These are phyloP conservation scores for Prunus dulcis DNA, from an alignment of 306 rosid species.

Conservation along the genomic window DNA sequence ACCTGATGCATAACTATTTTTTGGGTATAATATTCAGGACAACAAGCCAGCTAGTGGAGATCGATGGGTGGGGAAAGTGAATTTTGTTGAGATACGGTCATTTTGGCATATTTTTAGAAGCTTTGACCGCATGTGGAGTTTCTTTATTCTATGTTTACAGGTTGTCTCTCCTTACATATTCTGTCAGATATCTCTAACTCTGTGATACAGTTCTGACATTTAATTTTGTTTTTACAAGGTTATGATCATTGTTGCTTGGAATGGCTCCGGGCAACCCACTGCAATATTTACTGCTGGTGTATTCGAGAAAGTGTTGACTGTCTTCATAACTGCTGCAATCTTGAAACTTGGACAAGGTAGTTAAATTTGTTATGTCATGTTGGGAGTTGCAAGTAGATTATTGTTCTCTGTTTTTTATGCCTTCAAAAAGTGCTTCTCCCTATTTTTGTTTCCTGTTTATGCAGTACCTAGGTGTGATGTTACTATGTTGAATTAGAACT, in stretches of 20 bases:
- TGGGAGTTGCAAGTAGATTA: not conserved
- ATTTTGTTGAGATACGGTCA: constrained; percentile 93
- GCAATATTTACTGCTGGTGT: constrained; percentile 59
- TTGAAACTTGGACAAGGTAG: constrained; percentile 90
- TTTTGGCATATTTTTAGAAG: constrained; percentile 97
- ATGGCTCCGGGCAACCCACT: constrained; percentile 75
- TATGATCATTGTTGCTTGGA: constrained; percentile 96
- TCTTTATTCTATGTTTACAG: constrained; percentile 89
- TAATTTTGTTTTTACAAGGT: constrained; percentile 44
- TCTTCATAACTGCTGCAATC: constrained; percentile 91
- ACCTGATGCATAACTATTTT: not conserved
- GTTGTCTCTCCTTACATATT: constrained; percentile 37
- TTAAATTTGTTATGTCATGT: not conserved
- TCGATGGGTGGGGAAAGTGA: constrained; percentile 93
- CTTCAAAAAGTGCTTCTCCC: not conserved
- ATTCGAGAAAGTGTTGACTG: constrained; percentile 84
- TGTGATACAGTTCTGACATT: constrained; percentile 26
- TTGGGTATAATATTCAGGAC: constrained; percentile 49
- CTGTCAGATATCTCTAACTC: constrained; percentile 1
- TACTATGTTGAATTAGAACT: not conserved
- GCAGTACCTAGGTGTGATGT: not conserved
- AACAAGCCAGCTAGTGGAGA: constrained; percentile 48
- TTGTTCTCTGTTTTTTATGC: not conserved
- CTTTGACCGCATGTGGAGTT: constrained; percentile 98
- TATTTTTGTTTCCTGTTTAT: not conserved